Base-by-base conservation (phyloP, 1,284 basidiomycete genomes). In the Malassezia obtusa region DNA sequence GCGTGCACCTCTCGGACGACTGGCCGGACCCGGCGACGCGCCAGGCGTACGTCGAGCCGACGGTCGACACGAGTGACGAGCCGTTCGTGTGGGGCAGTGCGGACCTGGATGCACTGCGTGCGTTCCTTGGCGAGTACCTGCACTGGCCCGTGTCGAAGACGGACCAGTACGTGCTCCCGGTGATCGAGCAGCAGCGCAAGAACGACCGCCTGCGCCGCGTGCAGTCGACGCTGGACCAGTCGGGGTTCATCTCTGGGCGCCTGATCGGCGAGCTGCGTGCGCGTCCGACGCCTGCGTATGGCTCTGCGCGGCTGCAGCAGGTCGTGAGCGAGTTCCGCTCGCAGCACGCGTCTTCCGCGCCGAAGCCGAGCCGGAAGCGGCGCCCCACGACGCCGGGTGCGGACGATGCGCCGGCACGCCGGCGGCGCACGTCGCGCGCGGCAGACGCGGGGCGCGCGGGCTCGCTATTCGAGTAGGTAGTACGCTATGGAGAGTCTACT, bases 61-160 rank as follows among this genome's bases (percentile, higher is more conserved):
- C 82, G 0, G 86, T 95, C 5, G 91, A 96, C 71, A 81, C 82
- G 46, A 92, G 89, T 3, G 84, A 89, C 49, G 91, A 98, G 67
- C 84, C 87, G 0, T 98, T 99, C 73, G 87, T 89, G 65, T 99
- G 94, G 94, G 92, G 89, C 9, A 78, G 92, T 59, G 90, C 92
- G 6, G 91, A 96, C 70, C 81, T 99, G 1, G 89, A 95, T 65
- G 50, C 50, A 47, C 24, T 73, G 35, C 61, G 71, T 22, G 91
- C 87, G 33, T 92, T 88, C 71, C 79, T 98, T 60, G 79, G 80
- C 36, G 81, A 85, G 50, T 89, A 95, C 70, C 79, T 98, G 8
- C 82, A 84, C 15, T 99, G 94, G 94, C 78, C 79, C 6, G 80
- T 85, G 59, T 76, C 75, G 32, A 98, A 96, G 77, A 87, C 90